Evolutionary conservation across 2,329 filamentous ascomycete species (phyloP), one percentile per base, ranked within the genome.

Genomic region (Tolypocladium ophioglossoides): DNA sequence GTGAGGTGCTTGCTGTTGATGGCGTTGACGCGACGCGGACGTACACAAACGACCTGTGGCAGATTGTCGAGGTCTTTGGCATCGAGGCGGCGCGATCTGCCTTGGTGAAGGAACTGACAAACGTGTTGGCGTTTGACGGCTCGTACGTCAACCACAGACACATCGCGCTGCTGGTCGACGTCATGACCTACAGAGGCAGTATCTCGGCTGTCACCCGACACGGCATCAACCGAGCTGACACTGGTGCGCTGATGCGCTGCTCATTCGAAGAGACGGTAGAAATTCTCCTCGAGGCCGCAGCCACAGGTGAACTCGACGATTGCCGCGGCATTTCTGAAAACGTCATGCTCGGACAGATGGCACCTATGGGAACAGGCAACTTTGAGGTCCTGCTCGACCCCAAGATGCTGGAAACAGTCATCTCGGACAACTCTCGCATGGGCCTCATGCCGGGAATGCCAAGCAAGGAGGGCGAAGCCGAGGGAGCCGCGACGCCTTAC

Each of bases 191-290:
- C 64, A 84, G 94, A 64, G 94, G 94, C 61, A 86, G 87, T 64
- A 85, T 99, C 65, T 96, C 96, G 71, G 92, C 94, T 16, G 92
- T 99, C 59, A 99, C 94, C 54, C 89, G 94, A 72, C 94, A 99
- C 68, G 94, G 94, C 74, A 99, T 99, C 76, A 99, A 99, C 76
- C 85, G 94, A 64, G 90, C 92, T 30, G 94, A 99, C 68, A 99
- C 95, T 58, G 94, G 94, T 77, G 95, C 94, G 11, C 79, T 99
- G 64, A 99, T 99, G 94, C 87, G 94, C 70, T 99, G 95, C 78
- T 99, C 94, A 2, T 99, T 99, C 74, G 94, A 99, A 73, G 95
- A 99, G 72, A 99, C 94, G 0, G 94, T 99, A 41, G 95, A 99
- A 68, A 99, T 99, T 77, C 78, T 99, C 52, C 83, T 99, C 22